Conservation (phyloP, 1,139 yeast species). For the Pichia sp. region DNA sequence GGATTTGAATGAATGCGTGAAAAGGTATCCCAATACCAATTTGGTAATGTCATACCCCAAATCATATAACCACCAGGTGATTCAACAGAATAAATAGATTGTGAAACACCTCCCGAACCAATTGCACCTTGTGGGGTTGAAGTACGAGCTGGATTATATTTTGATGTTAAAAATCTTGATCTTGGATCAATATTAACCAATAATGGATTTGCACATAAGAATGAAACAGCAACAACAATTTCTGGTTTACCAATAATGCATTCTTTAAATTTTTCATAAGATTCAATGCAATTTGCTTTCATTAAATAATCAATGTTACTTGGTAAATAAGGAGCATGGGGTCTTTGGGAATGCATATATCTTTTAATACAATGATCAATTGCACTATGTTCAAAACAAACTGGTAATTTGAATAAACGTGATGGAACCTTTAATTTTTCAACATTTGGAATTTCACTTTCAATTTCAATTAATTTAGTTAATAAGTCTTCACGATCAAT, state of each 20-base stretch:
- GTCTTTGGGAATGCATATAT: slow-evolving; percentile 34
- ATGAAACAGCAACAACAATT: slow-evolving; percentile 34
- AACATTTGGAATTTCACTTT: slow-evolving; percentile 30
- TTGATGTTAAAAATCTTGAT: slow-evolving; percentile 31
- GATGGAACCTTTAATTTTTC: slow-evolving; percentile 31
- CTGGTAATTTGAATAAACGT: slow-evolving; percentile 30
- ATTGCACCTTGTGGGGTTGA: slow-evolving; percentile 36
- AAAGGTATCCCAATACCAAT: slow-evolving; percentile 36
- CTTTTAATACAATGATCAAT: slow-evolving; percentile 32
- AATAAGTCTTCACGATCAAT: slow-evolving; percentile 26
- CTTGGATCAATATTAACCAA: slow-evolving; percentile 34
- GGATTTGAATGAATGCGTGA: slow-evolving; percentile 30
- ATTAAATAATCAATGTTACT: slow-evolving; percentile 32
- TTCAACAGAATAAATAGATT: slow-evolving; percentile 35
- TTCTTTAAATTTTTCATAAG: slow-evolving; percentile 30
- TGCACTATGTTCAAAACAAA: slow-evolving; percentile 33
- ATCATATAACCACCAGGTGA: slow-evolving; percentile 39
- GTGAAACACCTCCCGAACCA: slow-evolving; percentile 33
- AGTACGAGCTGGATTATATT: slow-evolving; percentile 36
- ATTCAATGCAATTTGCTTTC: slow-evolving; percentile 30
- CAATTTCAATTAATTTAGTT: slow-evolving; percentile 24
- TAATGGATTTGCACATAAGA: slow-evolving; percentile 35
- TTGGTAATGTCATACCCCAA: slow-evolving; percentile 36
- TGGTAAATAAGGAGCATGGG: slow-evolving; percentile 36
- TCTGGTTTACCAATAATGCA: slow-evolving; percentile 31